Base-by-base conservation (phyloP, 345 rosid species). In the Salix udensis region DNA sequence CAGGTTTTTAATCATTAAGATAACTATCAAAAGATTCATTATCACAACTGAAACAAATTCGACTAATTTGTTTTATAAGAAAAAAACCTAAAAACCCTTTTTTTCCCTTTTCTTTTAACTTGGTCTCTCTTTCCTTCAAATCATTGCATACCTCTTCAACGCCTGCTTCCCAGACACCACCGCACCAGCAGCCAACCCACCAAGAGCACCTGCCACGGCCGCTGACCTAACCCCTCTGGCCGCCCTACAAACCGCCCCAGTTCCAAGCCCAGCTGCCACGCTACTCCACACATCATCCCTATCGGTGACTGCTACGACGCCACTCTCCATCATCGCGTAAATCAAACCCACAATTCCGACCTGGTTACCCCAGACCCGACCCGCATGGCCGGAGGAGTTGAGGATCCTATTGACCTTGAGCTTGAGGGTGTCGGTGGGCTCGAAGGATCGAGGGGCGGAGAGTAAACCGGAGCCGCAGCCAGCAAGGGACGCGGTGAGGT, bases 161-260 rank as follows among this genome's bases (percentile, higher is more conserved):
- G 81, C 79, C 85, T 91, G 95, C 83, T 90, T 95, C 72, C 91
- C 98, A 0, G 94, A 90, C 30, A 91, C 97, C 39, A 81, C 93
- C 0, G 90, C 87, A 0, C 96, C 97, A 2, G 98, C 98, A 1
- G 90, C 96, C 28, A 88, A 14, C 0, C 97, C 98, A 31, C 98
- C 97, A 21, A 95, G 85, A 9, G 97, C 98, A 14, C 98, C 98
- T 0, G 98, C 98, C 40, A 95, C 96, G 4, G 98, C 98, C 3
- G 98, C 98, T 10, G 97, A 93, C 82, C 97, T 88, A 34, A 90
- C 84, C 13, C 98, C 98, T 71, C 97, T 84, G 4, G 98, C 97
- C 16, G 98, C 98, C 76, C 96, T 84, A 66, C 82, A 93, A 3
- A 95, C 86, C 0, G 97, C 98, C 7, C 98, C 98, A 1, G 98